A percentile compares a stretch with the other conserved stretches of the same genome.
Evolutionary conservation across 768 basidiomycete genomes (phyloP).

Genomic region (Suillus lakei): DNA sequence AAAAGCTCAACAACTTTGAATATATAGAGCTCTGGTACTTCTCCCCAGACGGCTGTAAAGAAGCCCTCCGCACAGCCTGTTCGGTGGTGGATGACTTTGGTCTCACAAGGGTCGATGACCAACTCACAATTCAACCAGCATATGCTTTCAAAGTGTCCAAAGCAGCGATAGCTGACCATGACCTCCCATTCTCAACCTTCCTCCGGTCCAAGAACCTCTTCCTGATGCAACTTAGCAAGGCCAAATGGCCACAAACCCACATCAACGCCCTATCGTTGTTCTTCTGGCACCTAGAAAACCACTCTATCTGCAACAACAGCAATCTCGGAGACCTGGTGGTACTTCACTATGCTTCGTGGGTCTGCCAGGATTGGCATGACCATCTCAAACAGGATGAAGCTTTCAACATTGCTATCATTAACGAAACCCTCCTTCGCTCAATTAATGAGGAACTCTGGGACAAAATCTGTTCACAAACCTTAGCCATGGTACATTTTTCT

Average conservation of each 20-base stretch:
- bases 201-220: too few species aligned
- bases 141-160: too few species aligned
- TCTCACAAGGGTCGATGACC: too few species aligned
- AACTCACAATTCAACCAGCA: too few species aligned
- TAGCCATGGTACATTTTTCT: too few species aligned
- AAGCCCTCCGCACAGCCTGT: too few species aligned
- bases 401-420: constrained; percentile 12
- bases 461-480: background rate
- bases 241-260: background rate
- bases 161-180: too few species aligned
- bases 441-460: background rate
- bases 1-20: too few species aligned
- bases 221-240: background rate
- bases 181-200: too few species aligned
- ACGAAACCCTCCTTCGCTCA: background rate
- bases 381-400: background rate
- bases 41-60: too few species aligned
- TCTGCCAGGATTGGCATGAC: constrained; percentile 10
- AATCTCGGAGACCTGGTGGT: background rate
- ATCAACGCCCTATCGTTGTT: constrained; percentile 6
- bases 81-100: too few species aligned
- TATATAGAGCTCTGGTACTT: too few species aligned
- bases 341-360: background rate
- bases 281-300: constrained; percentile 16
- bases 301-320: background rate